Base-by-base conservation (phyloP, 2,329 filamentous ascomycete species). In the Xylogone sp. region DNA sequence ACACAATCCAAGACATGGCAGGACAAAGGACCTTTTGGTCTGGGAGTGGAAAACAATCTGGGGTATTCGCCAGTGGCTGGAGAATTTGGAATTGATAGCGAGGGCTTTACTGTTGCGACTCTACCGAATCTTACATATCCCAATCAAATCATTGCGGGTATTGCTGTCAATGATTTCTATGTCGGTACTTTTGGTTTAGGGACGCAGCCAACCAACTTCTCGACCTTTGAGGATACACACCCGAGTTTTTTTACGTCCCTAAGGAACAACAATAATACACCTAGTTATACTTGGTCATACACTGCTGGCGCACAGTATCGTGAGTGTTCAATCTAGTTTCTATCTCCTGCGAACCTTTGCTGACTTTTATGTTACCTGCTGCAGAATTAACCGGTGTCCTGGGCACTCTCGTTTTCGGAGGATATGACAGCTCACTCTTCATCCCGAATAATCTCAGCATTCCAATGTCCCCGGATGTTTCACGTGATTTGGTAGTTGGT, bases 1-100 rank as follows among this genome's bases (percentile, higher is more conserved):
- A 68, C 66, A 19, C 62, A 69, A n/a, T 88, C 84, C 1, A 70
- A 68, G 8, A 76, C 76, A 34, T 89, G 83, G 82, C 20, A 44
- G 12, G 39, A 27, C 10, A 8, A 49, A n/a, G n/a, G n/a, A 13
- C 5, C 27, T 10, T 59, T 57, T 43, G 24, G 46, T 2, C 49
- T 61, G 13, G 46, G 22, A 1, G 22, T 62, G 13, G 56, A 57
- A 31, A 18, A 34, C 7, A 50, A 53, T 10, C 46, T 60, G 5
- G 58, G 57, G 1, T 58, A 54, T 27, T 13, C 34, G 34, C 45
- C 27, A 2, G 53, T 52, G 1, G 57, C 57, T 46, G 44, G 45
- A 13, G 24, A 49, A 21, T 63, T 52, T 52, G 58, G 60, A 3
- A 54, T 58, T 21, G 59, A 63, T 31, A 51, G 65, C 58, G 10